phyloP scores from a whole-genome alignment of 192 early-diverging fungal genomes.

The Coemansia sp. region DNA sequence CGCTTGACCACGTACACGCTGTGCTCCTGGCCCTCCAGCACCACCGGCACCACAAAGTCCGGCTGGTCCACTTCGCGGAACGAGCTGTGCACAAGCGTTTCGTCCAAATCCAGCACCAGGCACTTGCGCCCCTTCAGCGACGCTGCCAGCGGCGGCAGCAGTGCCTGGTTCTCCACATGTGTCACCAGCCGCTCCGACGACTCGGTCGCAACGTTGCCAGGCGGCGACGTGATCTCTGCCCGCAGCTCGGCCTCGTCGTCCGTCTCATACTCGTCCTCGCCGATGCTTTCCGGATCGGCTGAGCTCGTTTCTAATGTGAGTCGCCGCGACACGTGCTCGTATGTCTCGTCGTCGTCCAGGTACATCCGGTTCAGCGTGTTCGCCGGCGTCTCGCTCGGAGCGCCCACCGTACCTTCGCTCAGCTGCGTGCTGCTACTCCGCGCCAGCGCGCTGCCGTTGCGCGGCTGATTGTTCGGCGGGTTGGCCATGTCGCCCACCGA shows the following conservation, averaged over 20 bases:
- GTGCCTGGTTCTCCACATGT: slow-evolving; percentile 30
- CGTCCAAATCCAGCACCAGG: slow-evolving; percentile 95
- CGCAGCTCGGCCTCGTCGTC: slow-evolving; percentile 48
- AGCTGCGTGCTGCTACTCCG: slow-evolving; percentile 2
- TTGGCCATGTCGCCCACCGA: slow-evolving; percentile 37
- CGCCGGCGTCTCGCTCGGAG: slow-evolving; percentile 35
- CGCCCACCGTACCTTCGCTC: slow-evolving; percentile 2
- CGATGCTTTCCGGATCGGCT: slow-evolving; percentile 43
- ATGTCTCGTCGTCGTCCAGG: slow-evolving; percentile 38
- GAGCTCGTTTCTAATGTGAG: slow-evolving; percentile 42
- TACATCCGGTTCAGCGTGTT: slow-evolving; percentile 47
- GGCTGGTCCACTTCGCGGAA: slow-evolving; percentile 77
- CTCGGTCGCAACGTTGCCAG: slow-evolving; percentile 44
- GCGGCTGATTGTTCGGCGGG: slow-evolving; percentile 8
- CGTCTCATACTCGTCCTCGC: slow-evolving; percentile 31
- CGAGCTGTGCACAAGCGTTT: slow-evolving; percentile 95
- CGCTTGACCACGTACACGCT: slow-evolving; percentile 96
- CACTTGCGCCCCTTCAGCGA: slow-evolving; percentile 79
- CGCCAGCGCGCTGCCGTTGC: slow-evolving; percentile 5
- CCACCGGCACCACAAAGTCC: slow-evolving; percentile 91
- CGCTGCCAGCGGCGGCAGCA: slow-evolving; percentile 69
- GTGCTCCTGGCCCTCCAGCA: slow-evolving; percentile 87
- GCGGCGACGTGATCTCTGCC: slow-evolving; percentile 47
- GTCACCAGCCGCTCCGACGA: slow-evolving; percentile 52
- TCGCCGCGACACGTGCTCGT: slow-evolving; percentile 41